A percentile compares a stretch with the other conserved stretches of the same genome.
Conservation (phyloP, 139 green algal genomes). For the Coelastrella sp. region DNA sequence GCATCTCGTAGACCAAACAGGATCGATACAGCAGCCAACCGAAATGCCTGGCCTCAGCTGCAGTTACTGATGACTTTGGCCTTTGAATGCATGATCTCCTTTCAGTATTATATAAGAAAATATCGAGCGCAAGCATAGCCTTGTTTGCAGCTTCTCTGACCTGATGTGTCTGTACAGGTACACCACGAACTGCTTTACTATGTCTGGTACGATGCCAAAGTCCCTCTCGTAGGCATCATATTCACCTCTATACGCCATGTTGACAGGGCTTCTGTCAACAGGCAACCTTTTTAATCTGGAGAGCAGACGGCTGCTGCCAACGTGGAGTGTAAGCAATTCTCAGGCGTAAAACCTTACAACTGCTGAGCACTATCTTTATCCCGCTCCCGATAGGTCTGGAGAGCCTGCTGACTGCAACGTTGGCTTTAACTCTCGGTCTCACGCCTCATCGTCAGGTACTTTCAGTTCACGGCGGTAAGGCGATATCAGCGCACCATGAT, state of each 20-base stretch:
- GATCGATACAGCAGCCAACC: neutral
- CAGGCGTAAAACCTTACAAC: no score
- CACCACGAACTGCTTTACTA: constrained; percentile 95
- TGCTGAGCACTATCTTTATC: no score
- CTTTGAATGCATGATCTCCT: no score
- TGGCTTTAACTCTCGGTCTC: no score
- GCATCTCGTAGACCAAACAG: no score
- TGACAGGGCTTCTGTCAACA: constrained; percentile 3
- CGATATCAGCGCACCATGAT: no score
- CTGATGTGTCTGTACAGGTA: constrained; percentile 98
- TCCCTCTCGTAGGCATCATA: constrained; percentile 37
- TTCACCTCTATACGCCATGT: neutral
- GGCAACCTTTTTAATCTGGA: neutral
- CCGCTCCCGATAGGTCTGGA: no score
- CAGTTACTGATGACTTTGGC: neutral
- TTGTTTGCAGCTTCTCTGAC: constrained; percentile 38
- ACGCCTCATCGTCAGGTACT: no score
- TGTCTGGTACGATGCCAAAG: constrained; percentile 80
- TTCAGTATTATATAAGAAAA: no score
- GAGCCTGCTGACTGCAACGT: no score
- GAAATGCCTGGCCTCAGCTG: neutral
- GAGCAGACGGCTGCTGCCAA: neutral
- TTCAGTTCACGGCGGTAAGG: no score
- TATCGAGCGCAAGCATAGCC: neutral
- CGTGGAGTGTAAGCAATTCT: neutral